Evolutionary conservation across 495 filamentous ascomycete genomes (phyloP).

Genomic region (Achaetomiella virescens): DNA sequence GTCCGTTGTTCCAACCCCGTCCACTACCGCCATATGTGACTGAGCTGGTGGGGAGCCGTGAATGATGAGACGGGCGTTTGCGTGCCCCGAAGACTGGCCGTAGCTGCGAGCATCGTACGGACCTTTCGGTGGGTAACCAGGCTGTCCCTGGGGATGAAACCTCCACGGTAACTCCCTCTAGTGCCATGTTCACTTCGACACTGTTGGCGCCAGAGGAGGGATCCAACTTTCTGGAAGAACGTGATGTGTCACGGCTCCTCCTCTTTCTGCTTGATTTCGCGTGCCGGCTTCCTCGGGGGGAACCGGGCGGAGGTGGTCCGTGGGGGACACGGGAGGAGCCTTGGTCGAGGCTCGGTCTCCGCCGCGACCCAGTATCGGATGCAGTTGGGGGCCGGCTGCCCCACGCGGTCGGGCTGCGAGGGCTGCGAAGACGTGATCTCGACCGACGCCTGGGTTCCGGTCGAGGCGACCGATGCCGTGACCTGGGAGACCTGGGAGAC

Average conservation of each 20-base stretch:
- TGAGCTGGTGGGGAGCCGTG: constrained; percentile 61
- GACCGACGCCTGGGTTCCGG: constrained; percentile 31
- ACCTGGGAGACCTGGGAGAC: constrained; percentile 16
- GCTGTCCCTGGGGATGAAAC: constrained; percentile 30
- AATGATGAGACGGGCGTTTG: constrained; percentile 53
- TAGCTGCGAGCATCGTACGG: constrained; percentile 39
- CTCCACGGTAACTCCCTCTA: constrained; percentile 36
- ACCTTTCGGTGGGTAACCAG: constrained; percentile 26
- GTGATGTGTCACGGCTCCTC: constrained; percentile 30
- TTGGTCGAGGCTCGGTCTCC: constrained; percentile 28
- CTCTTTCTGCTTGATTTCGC: constrained; percentile 33
- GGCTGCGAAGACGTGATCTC: constrained; percentile 29
- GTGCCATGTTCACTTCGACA: constrained; percentile 41
- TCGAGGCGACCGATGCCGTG: constrained; percentile 30
- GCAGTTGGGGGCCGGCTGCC: constrained; percentile 30
- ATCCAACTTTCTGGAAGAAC: constrained; percentile 24
- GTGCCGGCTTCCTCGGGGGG: constrained; percentile 32
- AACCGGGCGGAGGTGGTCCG: constrained; percentile 27
- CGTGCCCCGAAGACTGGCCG: constrained; percentile 53
- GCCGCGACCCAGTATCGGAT: constrained; percentile 31
- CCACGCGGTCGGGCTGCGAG: constrained; percentile 21
- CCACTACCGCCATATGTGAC: constrained; percentile 58
- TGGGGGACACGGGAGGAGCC: constrained; percentile 25
- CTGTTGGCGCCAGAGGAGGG: constrained; percentile 42
- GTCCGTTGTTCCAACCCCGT: constrained; percentile 50